Evolutionary conservation across 495 filamentous ascomycete genomes (phyloP).

Genomic region (Xylaria longipes): DNA sequence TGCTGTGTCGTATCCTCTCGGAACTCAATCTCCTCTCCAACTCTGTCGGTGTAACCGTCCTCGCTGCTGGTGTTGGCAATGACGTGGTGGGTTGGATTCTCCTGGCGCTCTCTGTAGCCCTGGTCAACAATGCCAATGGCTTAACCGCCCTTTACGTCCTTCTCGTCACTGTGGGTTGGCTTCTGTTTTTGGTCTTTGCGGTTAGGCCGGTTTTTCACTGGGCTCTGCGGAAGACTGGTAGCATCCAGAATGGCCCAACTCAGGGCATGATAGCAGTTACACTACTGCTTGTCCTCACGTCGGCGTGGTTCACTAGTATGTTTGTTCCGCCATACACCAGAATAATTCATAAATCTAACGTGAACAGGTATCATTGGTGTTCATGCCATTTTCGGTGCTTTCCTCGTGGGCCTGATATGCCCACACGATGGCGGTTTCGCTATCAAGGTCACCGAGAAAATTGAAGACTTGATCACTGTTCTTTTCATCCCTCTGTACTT

Average conservation of each 20-base stretch:
- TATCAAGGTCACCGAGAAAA: constrained; percentile 93
- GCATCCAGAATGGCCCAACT: constrained; percentile 87
- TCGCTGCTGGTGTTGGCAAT: constrained; percentile 95
- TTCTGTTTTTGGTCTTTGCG: constrained; percentile 75
- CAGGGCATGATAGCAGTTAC: constrained; percentile 87
- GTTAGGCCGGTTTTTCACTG: constrained; percentile 82
- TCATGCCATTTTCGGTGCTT: constrained; percentile 64
- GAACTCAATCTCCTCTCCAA: constrained; percentile 89
- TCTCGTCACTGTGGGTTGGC: constrained; percentile 75
- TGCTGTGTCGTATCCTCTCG: constrained; percentile 91
- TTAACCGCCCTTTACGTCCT: constrained; percentile 88
- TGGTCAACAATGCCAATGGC: constrained; percentile 88
- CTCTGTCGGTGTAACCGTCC: constrained; percentile 84
- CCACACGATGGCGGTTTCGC: constrained; percentile 95
- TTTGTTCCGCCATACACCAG: not conserved
- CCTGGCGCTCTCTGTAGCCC: constrained; percentile 89
- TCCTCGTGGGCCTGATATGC: constrained; percentile 88
- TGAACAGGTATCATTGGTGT: constrained; percentile 77
- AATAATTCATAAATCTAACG: constrained; percentile 27
- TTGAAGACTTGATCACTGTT: constrained; percentile 88
- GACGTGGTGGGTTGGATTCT: constrained; percentile 96
- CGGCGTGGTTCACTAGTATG: constrained; percentile 88
- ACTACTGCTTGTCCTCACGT: constrained; percentile 76
- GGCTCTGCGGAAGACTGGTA: constrained; percentile 73
- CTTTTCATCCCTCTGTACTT: constrained; percentile 97